phyloP scores from a whole-genome alignment of 345 rosid genomes.

The Litchi chinensis region DNA sequence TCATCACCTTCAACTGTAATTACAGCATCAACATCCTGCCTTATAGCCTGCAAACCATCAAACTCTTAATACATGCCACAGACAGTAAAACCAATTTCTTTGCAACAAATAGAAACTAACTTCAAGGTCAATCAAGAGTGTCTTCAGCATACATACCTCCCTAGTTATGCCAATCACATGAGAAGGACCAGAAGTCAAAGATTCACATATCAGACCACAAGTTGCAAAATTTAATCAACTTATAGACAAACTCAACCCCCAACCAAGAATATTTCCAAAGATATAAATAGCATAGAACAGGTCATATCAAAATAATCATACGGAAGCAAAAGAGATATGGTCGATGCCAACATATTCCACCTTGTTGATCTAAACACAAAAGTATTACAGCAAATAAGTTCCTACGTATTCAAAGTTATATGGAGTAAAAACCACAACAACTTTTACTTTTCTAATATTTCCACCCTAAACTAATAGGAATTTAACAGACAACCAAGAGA shows the following conservation, averaged over 20 bases:
- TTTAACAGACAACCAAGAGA: not conserved
- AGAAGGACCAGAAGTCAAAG: conserved; percentile 87
- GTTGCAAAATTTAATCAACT: not conserved
- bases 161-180: conserved; percentile 94
- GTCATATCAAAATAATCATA: not conserved
- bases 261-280: not conserved
- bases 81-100: not conserved
- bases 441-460: too few relatives aligned
- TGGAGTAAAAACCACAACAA: not conserved
- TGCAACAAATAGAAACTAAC: conserved; percentile 12
- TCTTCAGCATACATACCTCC: conserved; percentile 52
- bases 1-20: conserved; percentile 99
- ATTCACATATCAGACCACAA: conserved; percentile 70
- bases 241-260: not conserved
- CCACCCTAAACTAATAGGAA: conserved; percentile 4
- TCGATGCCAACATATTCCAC: not conserved
- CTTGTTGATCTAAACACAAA: not conserved
- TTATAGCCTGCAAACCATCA: conserved; percentile 62
- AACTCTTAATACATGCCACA: conserved; percentile 11
- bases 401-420: not conserved
- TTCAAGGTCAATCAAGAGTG: conserved; percentile 20
- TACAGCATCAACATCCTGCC: conserved; percentile 92
- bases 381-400: not conserved
- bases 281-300: not conserved
- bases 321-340: not conserved